These are phyloP conservation scores for Caryopteris hybrid DNA, from an alignment of 305 asterid genomes.

Conservation along the genomic window DNA sequence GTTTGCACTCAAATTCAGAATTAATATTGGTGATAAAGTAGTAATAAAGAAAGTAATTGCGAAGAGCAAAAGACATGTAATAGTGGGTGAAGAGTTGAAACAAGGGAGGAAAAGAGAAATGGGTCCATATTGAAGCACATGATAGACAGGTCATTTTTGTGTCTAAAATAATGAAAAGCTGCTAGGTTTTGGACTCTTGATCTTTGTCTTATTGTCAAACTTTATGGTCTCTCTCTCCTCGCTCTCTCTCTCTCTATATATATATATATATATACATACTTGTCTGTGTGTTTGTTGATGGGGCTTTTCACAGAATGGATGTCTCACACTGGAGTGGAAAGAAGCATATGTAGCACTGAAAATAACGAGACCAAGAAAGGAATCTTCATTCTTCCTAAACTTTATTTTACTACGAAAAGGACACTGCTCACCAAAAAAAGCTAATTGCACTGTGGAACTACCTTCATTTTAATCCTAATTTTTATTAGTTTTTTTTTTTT, in stretches of 20 bases:
- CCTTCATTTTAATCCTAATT: no score
- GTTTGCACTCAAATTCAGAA: slow-evolving; percentile 21
- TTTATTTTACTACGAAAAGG: slow-evolving; percentile 1
- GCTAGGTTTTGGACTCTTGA: slow-evolving; percentile 42
- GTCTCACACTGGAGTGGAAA: neutral
- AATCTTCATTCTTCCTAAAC: slow-evolving; percentile 16
- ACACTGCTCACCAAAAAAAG: neutral
- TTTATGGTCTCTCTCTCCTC: neutral
- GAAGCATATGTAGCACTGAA: slow-evolving; percentile 20
- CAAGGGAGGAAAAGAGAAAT: neutral
- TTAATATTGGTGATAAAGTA: neutral
- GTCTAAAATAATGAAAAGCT: slow-evolving; percentile 43
- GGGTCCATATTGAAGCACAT: slow-evolving; percentile 42
- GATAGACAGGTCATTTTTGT: slow-evolving; percentile 60
- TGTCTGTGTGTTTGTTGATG: neutral
- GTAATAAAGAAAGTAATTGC: neutral
- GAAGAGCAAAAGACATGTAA: slow-evolving; percentile 18
- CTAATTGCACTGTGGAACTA: no score
- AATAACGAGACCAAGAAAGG: slow-evolving; percentile 22
- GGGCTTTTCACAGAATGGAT: neutral
- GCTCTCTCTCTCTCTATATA: neutral
- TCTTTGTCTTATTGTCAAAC: slow-evolving; percentile 42
- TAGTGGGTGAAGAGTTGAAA: slow-evolving; percentile 21
- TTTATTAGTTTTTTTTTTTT: no score
- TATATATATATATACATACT: no score